Evolutionary conservation across 768 basidiomycete species (phyloP).

Genomic region (Coprinopsis sp.): DNA sequence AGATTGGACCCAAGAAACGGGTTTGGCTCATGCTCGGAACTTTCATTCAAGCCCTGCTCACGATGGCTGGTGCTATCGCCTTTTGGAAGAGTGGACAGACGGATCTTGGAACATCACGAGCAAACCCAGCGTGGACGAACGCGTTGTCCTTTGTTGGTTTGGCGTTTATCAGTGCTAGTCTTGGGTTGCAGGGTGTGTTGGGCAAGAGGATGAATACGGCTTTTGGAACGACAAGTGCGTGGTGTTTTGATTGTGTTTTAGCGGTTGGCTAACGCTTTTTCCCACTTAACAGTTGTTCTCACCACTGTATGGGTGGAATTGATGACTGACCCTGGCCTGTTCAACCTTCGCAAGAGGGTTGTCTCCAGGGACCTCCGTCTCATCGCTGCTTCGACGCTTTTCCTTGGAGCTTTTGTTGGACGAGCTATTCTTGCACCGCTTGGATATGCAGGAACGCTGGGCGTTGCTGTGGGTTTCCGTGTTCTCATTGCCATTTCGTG

Average conservation of each 20-base stretch:
- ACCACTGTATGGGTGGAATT: constrained; percentile 90
- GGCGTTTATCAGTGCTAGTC: constrained; percentile 74
- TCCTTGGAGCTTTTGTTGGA: constrained; percentile 69
- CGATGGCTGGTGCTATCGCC: constrained; percentile 64
- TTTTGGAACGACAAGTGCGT: constrained; percentile 71
- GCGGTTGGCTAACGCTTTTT: neutral
- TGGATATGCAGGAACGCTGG: constrained; percentile 62
- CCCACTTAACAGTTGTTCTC: constrained; percentile 53
- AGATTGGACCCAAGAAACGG: constrained; percentile 67
- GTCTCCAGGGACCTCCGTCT: constrained; percentile 66
- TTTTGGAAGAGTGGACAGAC: constrained; percentile 66
- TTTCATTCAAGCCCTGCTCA: constrained; percentile 69
- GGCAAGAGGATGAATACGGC: constrained; percentile 78
- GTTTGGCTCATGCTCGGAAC: constrained; percentile 72
- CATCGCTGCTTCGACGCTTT: constrained; percentile 62
- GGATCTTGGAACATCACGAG: constrained; percentile 50
- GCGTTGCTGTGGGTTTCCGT: constrained; percentile 59
- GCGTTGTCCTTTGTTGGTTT: constrained; percentile 62
- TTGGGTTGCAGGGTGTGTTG: constrained; percentile 85
- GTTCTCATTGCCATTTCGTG: constrained; percentile 58
- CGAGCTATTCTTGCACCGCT: constrained; percentile 56
- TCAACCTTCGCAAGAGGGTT: constrained; percentile 49
- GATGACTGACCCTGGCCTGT: constrained; percentile 74
- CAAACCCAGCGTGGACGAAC: constrained; percentile 67
- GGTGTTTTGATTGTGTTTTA: constrained; percentile 7